Evolutionary conservation across 768 basidiomycete species (phyloP).

Genomic region (Lactarius hengduanensis): DNA sequence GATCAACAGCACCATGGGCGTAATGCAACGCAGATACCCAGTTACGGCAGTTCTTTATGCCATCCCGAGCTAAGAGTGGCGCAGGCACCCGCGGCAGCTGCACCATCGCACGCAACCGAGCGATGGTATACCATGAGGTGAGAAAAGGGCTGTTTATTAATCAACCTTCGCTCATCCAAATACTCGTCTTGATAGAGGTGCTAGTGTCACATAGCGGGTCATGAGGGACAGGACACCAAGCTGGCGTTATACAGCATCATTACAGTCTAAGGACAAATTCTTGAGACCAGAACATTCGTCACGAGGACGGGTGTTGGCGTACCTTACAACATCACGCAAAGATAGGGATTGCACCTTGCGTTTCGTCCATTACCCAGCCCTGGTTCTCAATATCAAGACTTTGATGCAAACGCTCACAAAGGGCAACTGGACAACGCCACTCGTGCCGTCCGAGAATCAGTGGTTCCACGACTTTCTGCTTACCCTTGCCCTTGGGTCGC

Average conservation of each 20-base stretch:
- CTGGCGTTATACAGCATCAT: slow-evolving; percentile 7
- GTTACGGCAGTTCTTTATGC: neutral
- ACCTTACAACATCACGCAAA: slow-evolving; percentile 25
- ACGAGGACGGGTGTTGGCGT: neutral
- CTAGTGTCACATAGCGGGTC: neutral
- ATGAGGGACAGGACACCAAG: slow-evolving; percentile 1
- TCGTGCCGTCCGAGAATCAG: slow-evolving; percentile 24
- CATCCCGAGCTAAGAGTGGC: neutral
- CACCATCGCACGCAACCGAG: slow-evolving; percentile 1
- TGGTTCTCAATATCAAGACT: slow-evolving; percentile 24
- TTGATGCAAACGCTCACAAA: slow-evolving; percentile 23
- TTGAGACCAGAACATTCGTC: neutral
- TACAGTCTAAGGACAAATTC: neutral
- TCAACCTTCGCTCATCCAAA: slow-evolving; percentile 3
- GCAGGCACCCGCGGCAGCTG: neutral
- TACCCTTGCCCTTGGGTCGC: slow-evolving; percentile 23
- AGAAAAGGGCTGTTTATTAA: slow-evolving; percentile 19
- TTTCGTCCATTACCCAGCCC: slow-evolving; percentile 29
- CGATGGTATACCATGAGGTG: slow-evolving; percentile 9
- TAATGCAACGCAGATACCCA: neutral
- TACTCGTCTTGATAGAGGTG: neutral
- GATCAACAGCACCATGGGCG: slow-evolving; percentile 10
- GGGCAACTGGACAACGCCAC: slow-evolving; percentile 28
- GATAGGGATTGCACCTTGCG: slow-evolving; percentile 25
- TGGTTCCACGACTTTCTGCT: slow-evolving; percentile 24